Conservation (phyloP, 2,329 filamentous ascomycete genomes). For the Thielaviopsis punctulata region DNA sequence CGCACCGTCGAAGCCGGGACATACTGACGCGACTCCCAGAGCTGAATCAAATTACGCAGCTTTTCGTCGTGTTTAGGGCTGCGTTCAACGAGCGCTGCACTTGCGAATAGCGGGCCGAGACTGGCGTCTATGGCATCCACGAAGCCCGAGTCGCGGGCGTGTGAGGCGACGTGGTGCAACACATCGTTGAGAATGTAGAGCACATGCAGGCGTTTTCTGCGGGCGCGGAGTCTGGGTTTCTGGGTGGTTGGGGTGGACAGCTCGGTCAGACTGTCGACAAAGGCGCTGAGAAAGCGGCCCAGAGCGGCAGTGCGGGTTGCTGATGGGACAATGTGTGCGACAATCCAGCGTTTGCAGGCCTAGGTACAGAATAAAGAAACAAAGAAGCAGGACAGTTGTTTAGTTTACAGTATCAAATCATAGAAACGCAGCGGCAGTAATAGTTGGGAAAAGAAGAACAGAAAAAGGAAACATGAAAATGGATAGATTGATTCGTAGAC, state of each 20-base stretch:
- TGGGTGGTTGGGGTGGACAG: not conserved
- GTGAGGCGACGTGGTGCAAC: conserved; percentile 48
- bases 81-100: conserved; percentile 38
- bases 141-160: conserved; percentile 32
- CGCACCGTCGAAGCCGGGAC: conserved; percentile 36
- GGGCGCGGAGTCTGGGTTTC: conserved; percentile 12
- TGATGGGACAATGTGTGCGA: conserved; percentile 54
- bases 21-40: conserved; percentile 55
- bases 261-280: conserved; percentile 30
- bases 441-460: not conserved
- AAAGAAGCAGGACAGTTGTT: conserved; percentile 19
- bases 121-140: conserved; percentile 38
- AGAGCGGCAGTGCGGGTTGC: conserved; percentile 46
- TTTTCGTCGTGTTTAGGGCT: conserved; percentile 50
- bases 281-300: conserved; percentile 56
- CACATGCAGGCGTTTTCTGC: conserved; percentile 55
- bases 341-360: conserved; percentile 79
- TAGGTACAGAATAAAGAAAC: conserved; percentile 27
- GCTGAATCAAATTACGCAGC: conserved; percentile 42
- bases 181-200: conserved; percentile 67
- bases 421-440: not conserved
- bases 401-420: conserved; percentile 17
- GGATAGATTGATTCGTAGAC: no score
- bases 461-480: not conserved
- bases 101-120: conserved; percentile 44